phyloP scores from a whole-genome alignment of 257 asterid genomes.

The Penstemon newberryi region DNA sequence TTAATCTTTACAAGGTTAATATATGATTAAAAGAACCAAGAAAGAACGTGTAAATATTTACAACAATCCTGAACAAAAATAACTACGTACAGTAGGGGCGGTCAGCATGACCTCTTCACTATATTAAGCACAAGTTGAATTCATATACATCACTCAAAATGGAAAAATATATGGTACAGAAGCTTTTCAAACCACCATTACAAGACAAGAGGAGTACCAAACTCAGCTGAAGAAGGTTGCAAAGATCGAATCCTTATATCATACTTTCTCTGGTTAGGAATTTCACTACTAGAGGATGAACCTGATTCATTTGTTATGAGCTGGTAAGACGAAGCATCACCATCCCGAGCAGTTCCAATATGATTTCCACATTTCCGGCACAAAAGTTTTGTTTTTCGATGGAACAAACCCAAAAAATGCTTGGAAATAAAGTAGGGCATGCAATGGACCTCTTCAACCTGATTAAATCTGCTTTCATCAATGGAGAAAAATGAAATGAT shows the following conservation, averaged over 20 bases:
- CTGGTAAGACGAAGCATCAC: slow-evolving; percentile 39
- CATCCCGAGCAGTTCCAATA: slow-evolving; percentile 61
- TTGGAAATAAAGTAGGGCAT: slow-evolving; percentile 60
- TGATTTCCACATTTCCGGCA: slow-evolving; percentile 78
- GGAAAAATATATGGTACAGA: slow-evolving; percentile 9
- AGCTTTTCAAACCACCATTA: slow-evolving; percentile 27
- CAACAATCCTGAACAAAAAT: slow-evolving; percentile 29
- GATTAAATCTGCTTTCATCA: slow-evolving; percentile 76
- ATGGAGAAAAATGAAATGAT: slow-evolving; percentile 69
- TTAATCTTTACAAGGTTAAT: slow-evolving; percentile 3
- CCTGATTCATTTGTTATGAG: slow-evolving; percentile 54
- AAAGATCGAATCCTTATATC: slow-evolving; percentile 69
- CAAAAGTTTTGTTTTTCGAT: slow-evolving; percentile 52
- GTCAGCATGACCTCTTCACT: slow-evolving; percentile 16
- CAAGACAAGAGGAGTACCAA: slow-evolving; percentile 47
- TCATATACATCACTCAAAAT: slow-evolving; percentile 25
- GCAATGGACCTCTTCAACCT: slow-evolving; percentile 56
- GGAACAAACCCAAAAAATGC: slow-evolving; percentile 65
- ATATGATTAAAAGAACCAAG: neutral
- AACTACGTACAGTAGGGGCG: slow-evolving; percentile 14
- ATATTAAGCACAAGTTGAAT: slow-evolving; percentile 18
- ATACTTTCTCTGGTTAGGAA: slow-evolving; percentile 52
- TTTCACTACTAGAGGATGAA: slow-evolving; percentile 52
- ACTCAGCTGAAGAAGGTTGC: slow-evolving; percentile 65
- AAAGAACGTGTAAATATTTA: slow-evolving; percentile 27